Conservation (phyloP, 148 eudicot genomes). For the Beta vulgaris region DNA sequence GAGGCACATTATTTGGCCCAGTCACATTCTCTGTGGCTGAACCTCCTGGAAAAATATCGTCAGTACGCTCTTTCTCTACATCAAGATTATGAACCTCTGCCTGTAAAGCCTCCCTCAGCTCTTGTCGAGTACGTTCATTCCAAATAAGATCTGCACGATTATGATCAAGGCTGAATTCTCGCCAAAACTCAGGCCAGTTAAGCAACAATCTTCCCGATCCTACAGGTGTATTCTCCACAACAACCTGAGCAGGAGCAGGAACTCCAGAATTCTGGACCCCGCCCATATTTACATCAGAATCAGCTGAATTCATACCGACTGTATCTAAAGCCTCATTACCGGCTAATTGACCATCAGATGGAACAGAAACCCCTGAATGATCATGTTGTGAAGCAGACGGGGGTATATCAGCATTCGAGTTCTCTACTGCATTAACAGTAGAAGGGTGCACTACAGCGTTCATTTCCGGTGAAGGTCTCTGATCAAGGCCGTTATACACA, state of each 20-base stretch:
- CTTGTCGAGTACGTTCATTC: conserved; percentile 98
- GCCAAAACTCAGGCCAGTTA: conserved; percentile 99
- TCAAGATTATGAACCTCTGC: conserved; percentile 94
- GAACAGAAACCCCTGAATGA: conserved; percentile 39
- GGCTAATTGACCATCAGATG: conserved; percentile 40
- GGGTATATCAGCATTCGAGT: conserved; percentile 37
- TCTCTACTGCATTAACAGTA: conserved; percentile 46
- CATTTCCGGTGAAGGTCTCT: conserved; percentile 38
- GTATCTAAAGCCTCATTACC: conserved; percentile 36
- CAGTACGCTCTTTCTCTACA: conserved; percentile 91
- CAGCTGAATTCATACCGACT: conserved; percentile 33
- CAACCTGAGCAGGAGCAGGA: conserved; percentile 97
- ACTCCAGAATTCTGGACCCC: conserved; percentile 45
- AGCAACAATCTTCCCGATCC: conserved; percentile 93
- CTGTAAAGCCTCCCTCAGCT: conserved; percentile 80
- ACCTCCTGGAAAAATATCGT: conserved; percentile 84
- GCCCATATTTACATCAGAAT: conserved; percentile 45
- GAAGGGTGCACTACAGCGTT: conserved; percentile 40
- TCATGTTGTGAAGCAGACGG: conserved; percentile 38
- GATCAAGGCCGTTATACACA: conserved; percentile 44
- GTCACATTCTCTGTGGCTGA: conserved; percentile 36
- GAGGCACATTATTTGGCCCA: conserved; percentile 67
- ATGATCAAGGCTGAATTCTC: conserved; percentile 94
- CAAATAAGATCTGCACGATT: conserved; percentile 98
- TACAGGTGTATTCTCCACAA: conserved; percentile 79